Conservation (phyloP, 2,329 filamentous ascomycete genomes). For the Neophaeococcomyces mojaviensis region DNA sequence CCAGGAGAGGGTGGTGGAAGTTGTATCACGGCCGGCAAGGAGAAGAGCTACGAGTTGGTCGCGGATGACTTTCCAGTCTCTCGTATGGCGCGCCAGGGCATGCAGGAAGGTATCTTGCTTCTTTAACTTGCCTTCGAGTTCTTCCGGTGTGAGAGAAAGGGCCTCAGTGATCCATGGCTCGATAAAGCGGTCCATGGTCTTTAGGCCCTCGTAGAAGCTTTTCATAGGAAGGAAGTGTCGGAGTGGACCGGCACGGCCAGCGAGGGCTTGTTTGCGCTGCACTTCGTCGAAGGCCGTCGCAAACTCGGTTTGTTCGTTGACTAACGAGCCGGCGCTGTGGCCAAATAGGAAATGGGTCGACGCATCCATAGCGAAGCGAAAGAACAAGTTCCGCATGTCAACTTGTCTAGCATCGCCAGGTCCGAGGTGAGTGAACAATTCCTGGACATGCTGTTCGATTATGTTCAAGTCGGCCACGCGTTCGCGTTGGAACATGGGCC, state of each 20-base stretch:
- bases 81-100: slow-evolving; percentile 72
- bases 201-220: slow-evolving; percentile 57
- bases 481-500: slow-evolving; percentile 81
- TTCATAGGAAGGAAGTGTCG: slow-evolving; percentile 55
- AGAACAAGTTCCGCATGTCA: slow-evolving; percentile 71
- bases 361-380: slow-evolving; percentile 74
- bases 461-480: slow-evolving; percentile 74
- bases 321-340: slow-evolving; percentile 56
- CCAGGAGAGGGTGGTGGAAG: slow-evolving; percentile 74
- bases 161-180: slow-evolving; percentile 69
- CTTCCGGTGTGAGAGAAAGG: slow-evolving; percentile 59
- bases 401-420: slow-evolving; percentile 40
- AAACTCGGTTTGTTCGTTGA: slow-evolving; percentile 60
- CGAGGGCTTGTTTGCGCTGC: slow-evolving; percentile 63
- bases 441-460: slow-evolving; percentile 72
- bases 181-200: slow-evolving; percentile 67
- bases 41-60: slow-evolving; percentile 79
- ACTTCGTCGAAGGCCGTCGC: slow-evolving; percentile 76
- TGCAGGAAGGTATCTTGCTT: slow-evolving; percentile 81
- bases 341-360: slow-evolving; percentile 82
- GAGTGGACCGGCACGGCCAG: slow-evolving; percentile 52
- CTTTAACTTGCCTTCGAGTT: slow-evolving; percentile 61
- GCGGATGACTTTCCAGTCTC: slow-evolving; percentile 56
- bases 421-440: slow-evolving; percentile 61
- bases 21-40: slow-evolving; percentile 77